Evolutionary conservation across 2,329 filamentous ascomycete genomes (phyloP).

Genomic region (Fusarium irregulare): DNA sequence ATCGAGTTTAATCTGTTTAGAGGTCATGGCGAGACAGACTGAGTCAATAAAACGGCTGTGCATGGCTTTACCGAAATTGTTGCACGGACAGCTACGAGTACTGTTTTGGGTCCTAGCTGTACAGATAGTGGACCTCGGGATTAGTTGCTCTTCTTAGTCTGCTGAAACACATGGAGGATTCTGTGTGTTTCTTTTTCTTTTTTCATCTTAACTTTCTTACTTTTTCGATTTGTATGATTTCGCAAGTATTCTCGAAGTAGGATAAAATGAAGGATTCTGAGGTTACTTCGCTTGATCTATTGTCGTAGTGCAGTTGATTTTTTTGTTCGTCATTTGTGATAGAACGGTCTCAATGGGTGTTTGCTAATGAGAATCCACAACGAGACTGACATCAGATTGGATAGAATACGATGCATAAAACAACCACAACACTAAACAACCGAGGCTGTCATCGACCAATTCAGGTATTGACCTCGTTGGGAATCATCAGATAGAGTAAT

Average conservation of each 20-base stretch:
- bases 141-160: neutral
- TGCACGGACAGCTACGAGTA: neutral
- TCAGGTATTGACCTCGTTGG: neutral
- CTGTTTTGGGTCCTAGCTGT: neutral
- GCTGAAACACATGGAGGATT: neutral
- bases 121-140: neutral
- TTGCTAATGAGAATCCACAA: neutral
- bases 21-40: neutral
- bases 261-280: neutral
- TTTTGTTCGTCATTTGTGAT: neutral
- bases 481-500: neutral
- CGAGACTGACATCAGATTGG: neutral
- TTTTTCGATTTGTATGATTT: neutral
- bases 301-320: neutral
- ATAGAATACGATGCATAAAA: neutral
- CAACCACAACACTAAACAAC: neutral
- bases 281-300: neutral
- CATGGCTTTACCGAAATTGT: neutral
- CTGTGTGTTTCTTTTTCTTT: neutral
- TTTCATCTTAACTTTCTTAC: neutral
- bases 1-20: neutral
- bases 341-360: neutral
- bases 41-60: neutral
- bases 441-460: neutral
- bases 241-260: neutral